Conservation (phyloP, 805 yeast species). For the Saturnispora silvae region DNA sequence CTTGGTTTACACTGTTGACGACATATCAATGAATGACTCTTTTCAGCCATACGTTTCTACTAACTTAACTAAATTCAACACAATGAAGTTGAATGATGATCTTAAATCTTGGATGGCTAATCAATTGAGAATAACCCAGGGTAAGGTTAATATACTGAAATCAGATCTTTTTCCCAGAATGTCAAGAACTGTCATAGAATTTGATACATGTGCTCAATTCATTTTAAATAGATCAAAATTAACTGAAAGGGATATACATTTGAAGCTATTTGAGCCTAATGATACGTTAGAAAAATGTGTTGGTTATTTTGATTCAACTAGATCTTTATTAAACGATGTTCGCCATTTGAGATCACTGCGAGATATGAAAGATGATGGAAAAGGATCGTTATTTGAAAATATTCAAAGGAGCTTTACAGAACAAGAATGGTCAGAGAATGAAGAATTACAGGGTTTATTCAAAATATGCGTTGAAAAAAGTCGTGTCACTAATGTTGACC, state of each 20-base stretch:
- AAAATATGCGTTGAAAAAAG: constrained; percentile 21
- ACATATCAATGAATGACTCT: background rate
- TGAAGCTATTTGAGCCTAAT: constrained; percentile 21
- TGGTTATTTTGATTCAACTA: constrained; percentile 35
- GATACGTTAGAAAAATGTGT: constrained; percentile 9
- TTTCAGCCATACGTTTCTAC: constrained; percentile 19
- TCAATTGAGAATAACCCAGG: constrained; percentile 10
- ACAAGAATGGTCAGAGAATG: constrained; percentile 33
- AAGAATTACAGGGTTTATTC: constrained; percentile 27
- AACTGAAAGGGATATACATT: constrained; percentile 37
- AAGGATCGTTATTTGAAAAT: constrained; percentile 20
- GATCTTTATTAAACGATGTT: constrained; percentile 51
- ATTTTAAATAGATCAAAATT: constrained; percentile 46
- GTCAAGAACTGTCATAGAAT: constrained; percentile 55
- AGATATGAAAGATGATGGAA: constrained; percentile 22
- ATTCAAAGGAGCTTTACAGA: constrained; percentile 16
- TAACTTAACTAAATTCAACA: constrained; percentile 17
- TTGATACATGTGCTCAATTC: constrained; percentile 55
- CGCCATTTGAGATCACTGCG: constrained; percentile 36
- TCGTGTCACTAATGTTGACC: background rate
- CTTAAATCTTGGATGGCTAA: constrained; percentile 25
- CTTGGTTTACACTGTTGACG: constrained; percentile 15
- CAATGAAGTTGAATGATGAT: constrained; percentile 22
- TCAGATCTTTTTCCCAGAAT: constrained; percentile 35
- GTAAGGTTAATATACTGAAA: constrained; percentile 23